Evolutionary conservation across 2,329 filamentous ascomycete genomes (phyloP), one percentile per base, ranked within the genome.

Genomic region (Tricladium varicosporioides): DNA sequence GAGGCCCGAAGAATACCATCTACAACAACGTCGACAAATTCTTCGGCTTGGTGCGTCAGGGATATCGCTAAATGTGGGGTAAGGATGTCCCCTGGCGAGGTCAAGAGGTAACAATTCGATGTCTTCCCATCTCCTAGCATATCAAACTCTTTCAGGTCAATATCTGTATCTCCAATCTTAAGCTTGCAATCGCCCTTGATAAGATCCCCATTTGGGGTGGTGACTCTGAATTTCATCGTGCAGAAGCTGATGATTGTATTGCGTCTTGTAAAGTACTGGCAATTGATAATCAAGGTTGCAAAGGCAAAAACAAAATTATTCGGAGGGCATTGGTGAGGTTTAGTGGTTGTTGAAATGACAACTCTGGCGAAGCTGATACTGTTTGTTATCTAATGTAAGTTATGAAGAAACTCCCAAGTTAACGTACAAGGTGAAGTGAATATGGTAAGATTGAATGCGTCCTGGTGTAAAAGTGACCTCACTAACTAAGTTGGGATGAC

Each of bases 1-100:
- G 58, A 63, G n/a, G 60, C 58, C 19, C 67, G 61, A 10, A 67
- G 44, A 42, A 69, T 56, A 2, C 68, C 67, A 53, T 69, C 67
- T 11, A 68, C 55, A 11, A 67, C 43, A 16, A 67, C 10, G 43
- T 69, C 67, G 32, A 60, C 55, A 40, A 64, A 58, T 15, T 65
- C 63, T 14, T 53, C 53, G 8, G 47, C 54, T 2, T 53, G 50
- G 9, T 57, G 46, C 10, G 22, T 18, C 14, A 57, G 53, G 5
- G 27, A 55, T 1, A 58, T 45, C 2, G n/a, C 18, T 8, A 61
- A 51, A 5, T 16, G 45, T 11, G 59, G 19, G 13, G 16, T 56
- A 13, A 65, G 48, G 10, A 57, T 46, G 33, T 66, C 63, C 13
- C 58, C 54, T 44, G 60, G 54, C 11, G 59, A 27, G 9, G 59